Conservation (phyloP, 805 yeast genomes). For the Sugiyamaella lignohabitans region DNA sequence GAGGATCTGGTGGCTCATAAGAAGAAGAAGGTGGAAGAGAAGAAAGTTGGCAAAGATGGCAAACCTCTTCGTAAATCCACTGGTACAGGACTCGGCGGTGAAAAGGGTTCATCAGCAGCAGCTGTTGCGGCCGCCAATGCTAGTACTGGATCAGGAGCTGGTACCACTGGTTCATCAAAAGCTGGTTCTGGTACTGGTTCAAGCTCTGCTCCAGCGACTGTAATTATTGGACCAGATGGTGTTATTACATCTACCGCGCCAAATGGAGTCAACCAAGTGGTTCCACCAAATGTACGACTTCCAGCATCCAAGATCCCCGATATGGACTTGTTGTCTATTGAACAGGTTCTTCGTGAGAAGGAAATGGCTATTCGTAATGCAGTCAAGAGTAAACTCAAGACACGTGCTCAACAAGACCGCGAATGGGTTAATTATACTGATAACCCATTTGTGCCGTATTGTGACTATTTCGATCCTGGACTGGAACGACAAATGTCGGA, state of each 20-base stretch:
- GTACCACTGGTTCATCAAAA: slow-evolving; percentile 6
- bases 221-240: slow-evolving; percentile 9
- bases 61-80: neutral
- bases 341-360: slow-evolving; percentile 64
- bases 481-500: slow-evolving; percentile 13
- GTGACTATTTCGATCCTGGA: slow-evolving; percentile 56
- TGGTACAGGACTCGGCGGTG: too few species aligned
- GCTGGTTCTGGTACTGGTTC: slow-evolving; percentile 32
- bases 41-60: slow-evolving; percentile 7
- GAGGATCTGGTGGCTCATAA: slow-evolving; percentile 74
- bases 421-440: slow-evolving; percentile 80
- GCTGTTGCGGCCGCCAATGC: slow-evolving; percentile 4
- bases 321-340: slow-evolving; percentile 78
- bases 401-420: slow-evolving; percentile 56
- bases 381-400: slow-evolving; percentile 76
- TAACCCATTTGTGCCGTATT: slow-evolving; percentile 75
- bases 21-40: slow-evolving; percentile 37
- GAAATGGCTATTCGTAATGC: slow-evolving; percentile 71
- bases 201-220: slow-evolving; percentile 9
- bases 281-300: slow-evolving; percentile 69
- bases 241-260: neutral
- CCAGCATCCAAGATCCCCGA: slow-evolving; percentile 93
- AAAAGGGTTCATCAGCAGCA: too few species aligned
- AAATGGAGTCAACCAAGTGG: slow-evolving; percentile 9
- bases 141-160: slow-evolving; percentile 7